Evolutionary conservation across 2,329 filamentous ascomycete species (phyloP), one percentile per base, ranked within the genome.

Genomic region (Trichoderma koningii): DNA sequence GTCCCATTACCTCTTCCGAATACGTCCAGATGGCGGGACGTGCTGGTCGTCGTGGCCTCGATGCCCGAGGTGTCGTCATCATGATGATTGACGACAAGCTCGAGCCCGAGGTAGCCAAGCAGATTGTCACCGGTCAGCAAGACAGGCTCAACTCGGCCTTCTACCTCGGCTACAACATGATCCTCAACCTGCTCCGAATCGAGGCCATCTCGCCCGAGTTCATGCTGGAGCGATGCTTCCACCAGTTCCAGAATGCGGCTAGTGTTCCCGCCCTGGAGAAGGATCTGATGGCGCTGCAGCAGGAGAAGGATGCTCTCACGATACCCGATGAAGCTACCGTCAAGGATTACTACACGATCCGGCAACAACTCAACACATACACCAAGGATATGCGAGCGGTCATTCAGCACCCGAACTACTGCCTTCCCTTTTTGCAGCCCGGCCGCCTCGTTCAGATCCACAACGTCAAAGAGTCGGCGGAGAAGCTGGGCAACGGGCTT

Each of bases 61-160:
- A 99, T 80, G 93, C 97, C 68, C 90, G 95, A 69, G 95, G 95
- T 85, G 96, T 98, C 71, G 95, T 99, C 70, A 98, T 99, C 76
- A 98, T 99, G 92, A 98, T 99, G 94, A 91, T 99, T 68, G 90
- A 96, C 73, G 91, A 96, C 76, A 92, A 95, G 79, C 94, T 99
- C 81, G 95, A 99, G 73, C 95, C 95, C 1, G 88, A 92, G 2
- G 88, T 90, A n/a, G 94, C 95, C 48, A 96, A 96, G 78, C 89
- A 91, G 69, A 97, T 99, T 71, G 95, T 99, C 14, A 92, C 95
- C 61, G 95, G 95, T 70, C 91, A 97, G 74, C 95, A 99, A 76
- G 96, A 99, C 77, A 93, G 93, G 70, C 87, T 99, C 34, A 98
- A 98, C 78, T 98, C 95, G 3, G 95, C 95, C 1, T 99, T 99